These are phyloP conservation scores for Apophysomyces ossiformis DNA, from an alignment of 371 early-diverging fungal species.

Conservation along the genomic window DNA sequence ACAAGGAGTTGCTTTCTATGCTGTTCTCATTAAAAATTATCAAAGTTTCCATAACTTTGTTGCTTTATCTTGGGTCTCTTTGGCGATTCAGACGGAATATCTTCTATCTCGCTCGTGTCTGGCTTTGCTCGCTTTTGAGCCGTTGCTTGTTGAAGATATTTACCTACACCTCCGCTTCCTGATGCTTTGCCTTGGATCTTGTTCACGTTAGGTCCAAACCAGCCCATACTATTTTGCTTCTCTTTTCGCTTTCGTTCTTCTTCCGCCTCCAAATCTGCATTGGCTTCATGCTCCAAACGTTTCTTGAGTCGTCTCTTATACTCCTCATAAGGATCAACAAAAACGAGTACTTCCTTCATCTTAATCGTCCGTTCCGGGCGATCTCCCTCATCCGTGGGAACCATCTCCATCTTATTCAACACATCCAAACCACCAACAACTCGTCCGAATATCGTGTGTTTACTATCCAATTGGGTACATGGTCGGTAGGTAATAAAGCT, in stretches of 20 bases:
- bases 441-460: conserved; percentile 91
- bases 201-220: conserved; percentile 73
- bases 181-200: conserved; percentile 25
- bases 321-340: conserved; percentile 87
- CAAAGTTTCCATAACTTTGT: conserved; percentile 13
- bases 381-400: conserved; percentile 75
- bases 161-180: conserved; percentile 62
- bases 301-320: conserved; percentile 65
- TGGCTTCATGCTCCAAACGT: conserved; percentile 51
- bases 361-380: conserved; percentile 73
- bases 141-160: conserved; percentile 59
- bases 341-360: conserved; percentile 74
- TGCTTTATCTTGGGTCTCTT: conserved; percentile 25
- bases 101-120: conserved; percentile 10
- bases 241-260: conserved; percentile 35
- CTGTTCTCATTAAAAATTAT: conserved; percentile 29
- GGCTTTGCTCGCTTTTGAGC: conserved; percentile 9
- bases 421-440: conserved; percentile 86
- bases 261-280: conserved; percentile 51
- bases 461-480: conserved; percentile 84
- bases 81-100: conserved; percentile 32
- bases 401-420: conserved; percentile 77
- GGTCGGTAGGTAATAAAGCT: conserved; percentile 88
- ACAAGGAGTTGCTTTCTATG: no score
- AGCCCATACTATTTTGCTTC: conserved; percentile 67